phyloP scores from a whole-genome alignment of 192 early-diverging fungal genomes.

The Coemansia sp. region DNA sequence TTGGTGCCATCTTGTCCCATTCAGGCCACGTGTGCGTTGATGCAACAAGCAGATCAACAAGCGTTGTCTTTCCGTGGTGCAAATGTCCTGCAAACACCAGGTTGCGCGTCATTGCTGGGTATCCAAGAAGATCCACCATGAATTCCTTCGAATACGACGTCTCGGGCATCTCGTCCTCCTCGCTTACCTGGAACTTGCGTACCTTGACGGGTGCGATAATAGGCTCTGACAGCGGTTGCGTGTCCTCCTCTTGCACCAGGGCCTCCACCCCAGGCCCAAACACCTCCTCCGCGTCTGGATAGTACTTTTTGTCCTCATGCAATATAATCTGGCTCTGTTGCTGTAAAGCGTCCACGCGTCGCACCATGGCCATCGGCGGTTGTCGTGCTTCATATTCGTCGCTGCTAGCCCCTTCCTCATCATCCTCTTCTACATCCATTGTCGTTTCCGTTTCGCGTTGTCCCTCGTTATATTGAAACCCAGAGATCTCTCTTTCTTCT shows the following conservation, averaged over 20 bases:
- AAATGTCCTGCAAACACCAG: conserved; percentile 91
- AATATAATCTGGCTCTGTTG: conserved; percentile 77
- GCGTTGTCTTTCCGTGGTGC: conserved; percentile 96
- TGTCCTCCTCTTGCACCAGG: conserved; percentile 97
- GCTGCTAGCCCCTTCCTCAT: conserved; percentile 25
- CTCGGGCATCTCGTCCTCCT: conserved; percentile 75
- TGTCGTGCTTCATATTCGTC: conserved; percentile 14
- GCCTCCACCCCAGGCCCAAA: conserved; percentile 95
- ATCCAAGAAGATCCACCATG: conserved; percentile 77
- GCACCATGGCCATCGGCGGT: conserved; percentile 30
- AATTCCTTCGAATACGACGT: conserved; percentile 92
- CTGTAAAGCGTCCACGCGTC: conserved; percentile 26
- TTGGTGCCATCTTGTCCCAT: conserved; percentile 40
- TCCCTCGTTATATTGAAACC: conserved; percentile 58
- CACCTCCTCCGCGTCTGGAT: conserved; percentile 94
- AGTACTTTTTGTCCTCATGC: conserved; percentile 99
- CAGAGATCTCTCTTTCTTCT: background rate
- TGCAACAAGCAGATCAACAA: conserved; percentile 90
- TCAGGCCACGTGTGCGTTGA: conserved; percentile 79
- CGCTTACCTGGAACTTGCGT: conserved; percentile 82
- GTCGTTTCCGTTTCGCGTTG: background rate
- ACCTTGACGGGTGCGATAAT: conserved; percentile 90
- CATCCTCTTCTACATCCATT: conserved; percentile 14
- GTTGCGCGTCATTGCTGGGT: conserved; percentile 84
- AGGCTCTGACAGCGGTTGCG: conserved; percentile 91